A percentile compares a stretch with the other conserved stretches of the same genome.
Conservation (phyloP, 345 rosid genomes). For the Punica granatum region DNA sequence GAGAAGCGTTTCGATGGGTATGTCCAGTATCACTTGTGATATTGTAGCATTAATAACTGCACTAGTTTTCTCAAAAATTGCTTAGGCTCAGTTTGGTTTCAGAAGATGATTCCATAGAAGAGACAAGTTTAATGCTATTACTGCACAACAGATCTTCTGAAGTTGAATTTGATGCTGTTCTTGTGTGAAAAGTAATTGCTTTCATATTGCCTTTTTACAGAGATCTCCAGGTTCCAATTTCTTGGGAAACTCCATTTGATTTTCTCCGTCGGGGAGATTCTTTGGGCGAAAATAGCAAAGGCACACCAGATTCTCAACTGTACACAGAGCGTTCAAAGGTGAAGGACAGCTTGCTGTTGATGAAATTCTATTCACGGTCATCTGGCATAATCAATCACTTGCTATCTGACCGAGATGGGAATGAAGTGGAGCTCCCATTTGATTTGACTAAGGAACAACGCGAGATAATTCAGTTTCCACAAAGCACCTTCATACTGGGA, state of each 20-base stretch:
- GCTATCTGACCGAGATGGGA: slow-evolving; percentile 25
- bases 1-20: slow-evolving; percentile 46
- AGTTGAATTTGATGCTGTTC: neutral
- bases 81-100: no score
- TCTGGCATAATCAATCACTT: no score
- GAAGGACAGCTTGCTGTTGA: slow-evolving; percentile 38
- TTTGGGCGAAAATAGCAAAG: no score
- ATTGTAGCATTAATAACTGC: no score
- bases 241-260: slow-evolving; percentile 17
- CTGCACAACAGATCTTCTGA: neutral
- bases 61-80: no score
- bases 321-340: slow-evolving; percentile 38
- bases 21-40: slow-evolving; percentile 2
- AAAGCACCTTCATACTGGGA: no score
- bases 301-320: slow-evolving; percentile 12
- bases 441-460: slow-evolving; percentile 44
- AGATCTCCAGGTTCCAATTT: no score
- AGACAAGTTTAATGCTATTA: no score
- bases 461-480: no score
- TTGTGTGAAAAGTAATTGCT: neutral
- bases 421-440: slow-evolving; percentile 40
- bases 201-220: no score
- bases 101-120: no score
- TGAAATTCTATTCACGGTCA: no score
- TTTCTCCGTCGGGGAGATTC: slow-evolving; percentile 17